These are phyloP conservation scores for Hypoxylon crocopeplum DNA, from an alignment of 495 filamentous ascomycete species.

Conservation along the genomic window DNA sequence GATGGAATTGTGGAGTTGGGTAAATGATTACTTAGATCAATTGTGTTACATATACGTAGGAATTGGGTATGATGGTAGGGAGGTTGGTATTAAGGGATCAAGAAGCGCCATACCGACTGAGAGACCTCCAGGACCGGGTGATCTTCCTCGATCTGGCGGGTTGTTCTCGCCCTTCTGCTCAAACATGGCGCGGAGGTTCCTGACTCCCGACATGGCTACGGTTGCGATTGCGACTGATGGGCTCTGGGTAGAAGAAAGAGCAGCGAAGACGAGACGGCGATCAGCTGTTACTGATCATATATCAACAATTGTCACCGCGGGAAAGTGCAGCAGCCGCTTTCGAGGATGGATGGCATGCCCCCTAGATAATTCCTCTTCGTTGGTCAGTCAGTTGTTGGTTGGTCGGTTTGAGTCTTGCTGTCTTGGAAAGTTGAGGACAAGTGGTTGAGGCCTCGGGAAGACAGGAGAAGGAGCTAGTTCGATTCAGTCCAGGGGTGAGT, in stretches of 20 bases:
- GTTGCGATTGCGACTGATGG: slow-evolving; percentile 32
- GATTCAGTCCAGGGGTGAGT: background rate
- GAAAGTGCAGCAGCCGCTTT: slow-evolving; percentile 29
- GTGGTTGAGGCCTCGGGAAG: background rate
- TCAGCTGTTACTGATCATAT: slow-evolving; percentile 34
- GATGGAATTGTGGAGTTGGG: slow-evolving; percentile 18
- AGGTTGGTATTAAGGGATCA: background rate
- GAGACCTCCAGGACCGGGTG: slow-evolving; percentile 57
- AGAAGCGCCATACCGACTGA: slow-evolving; percentile 37
- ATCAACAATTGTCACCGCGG: slow-evolving; percentile 37
- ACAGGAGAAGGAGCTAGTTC: slow-evolving; percentile 1
- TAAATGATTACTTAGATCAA: slow-evolving; percentile 6
- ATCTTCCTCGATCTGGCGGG: slow-evolving; percentile 76
- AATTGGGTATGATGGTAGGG: background rate
- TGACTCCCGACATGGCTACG: slow-evolving; percentile 54
- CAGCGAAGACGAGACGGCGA: slow-evolving; percentile 18
- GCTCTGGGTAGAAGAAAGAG: slow-evolving; percentile 2
- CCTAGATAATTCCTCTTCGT: background rate
- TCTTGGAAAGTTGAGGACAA: slow-evolving; percentile 14
- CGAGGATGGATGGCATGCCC: slow-evolving; percentile 32
- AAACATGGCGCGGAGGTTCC: slow-evolving; percentile 86
- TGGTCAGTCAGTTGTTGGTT: background rate
- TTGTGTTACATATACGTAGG: slow-evolving; percentile 1
- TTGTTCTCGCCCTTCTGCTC: slow-evolving; percentile 72
- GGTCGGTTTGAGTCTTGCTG: background rate